Percentiles rank a stretch among this genome's conserved stretches.
Evolutionary conservation across 2,329 filamentous ascomycete genomes (phyloP).

Genomic region (Xylariaceae sp.): DNA sequence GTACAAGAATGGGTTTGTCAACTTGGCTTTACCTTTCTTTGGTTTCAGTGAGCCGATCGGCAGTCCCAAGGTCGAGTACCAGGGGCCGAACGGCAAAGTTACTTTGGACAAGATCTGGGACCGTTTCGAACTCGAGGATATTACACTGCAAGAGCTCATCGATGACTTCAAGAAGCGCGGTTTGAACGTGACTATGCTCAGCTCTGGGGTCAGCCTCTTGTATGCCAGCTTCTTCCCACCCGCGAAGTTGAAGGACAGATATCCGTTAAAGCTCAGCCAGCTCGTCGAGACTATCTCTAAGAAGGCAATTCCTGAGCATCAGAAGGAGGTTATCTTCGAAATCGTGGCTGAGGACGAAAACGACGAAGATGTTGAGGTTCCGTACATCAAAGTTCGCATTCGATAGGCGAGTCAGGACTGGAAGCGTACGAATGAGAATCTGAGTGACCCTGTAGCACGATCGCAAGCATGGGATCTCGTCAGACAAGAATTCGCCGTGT

Average conservation of each 20-base stretch:
- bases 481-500: neutral
- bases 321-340: constrained; percentile 95
- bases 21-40: constrained; percentile 93
- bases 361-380: constrained; percentile 93
- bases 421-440: too few species aligned
- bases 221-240: constrained; percentile 91
- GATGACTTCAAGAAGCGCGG: constrained; percentile 78
- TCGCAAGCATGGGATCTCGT: neutral
- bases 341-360: constrained; percentile 85
- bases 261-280: constrained; percentile 79
- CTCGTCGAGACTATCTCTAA: constrained; percentile 86
- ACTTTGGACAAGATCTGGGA: constrained; percentile 97
- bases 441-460: too few species aligned
- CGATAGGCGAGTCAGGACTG: constrained; percentile 20
- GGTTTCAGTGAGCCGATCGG: constrained; percentile 96
- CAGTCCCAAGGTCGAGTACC: constrained; percentile 88
- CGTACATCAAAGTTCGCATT: constrained; percentile 89
- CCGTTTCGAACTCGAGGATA: constrained; percentile 84
- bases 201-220: constrained; percentile 91
- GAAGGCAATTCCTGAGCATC: constrained; percentile 84
- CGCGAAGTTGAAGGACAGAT: constrained; percentile 73
- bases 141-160: constrained; percentile 80
- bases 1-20: constrained; percentile 99
- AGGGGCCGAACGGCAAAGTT: constrained; percentile 72
- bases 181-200: constrained; percentile 84